These are phyloP conservation scores for Trichophyton benhamiae DNA, from an alignment of 2,329 filamentous ascomycete genomes.

Conservation along the genomic window DNA sequence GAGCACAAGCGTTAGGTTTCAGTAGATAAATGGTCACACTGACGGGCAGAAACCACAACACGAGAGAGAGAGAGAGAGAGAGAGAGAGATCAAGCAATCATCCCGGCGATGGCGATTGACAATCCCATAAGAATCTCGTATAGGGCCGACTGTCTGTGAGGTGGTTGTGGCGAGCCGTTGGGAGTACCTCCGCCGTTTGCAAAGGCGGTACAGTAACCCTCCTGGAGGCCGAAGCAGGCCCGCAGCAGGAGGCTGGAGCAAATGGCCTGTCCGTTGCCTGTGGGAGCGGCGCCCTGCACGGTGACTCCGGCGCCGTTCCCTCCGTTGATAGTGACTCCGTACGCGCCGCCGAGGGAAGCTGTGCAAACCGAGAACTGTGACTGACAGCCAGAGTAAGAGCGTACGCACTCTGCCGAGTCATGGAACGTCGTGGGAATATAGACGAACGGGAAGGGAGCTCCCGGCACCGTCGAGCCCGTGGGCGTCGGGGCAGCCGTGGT, in stretches of 20 bases:
- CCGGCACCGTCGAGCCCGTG: conserved; percentile 35
- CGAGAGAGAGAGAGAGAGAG: neutral
- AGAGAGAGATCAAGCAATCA: conserved; percentile 26
- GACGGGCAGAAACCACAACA: neutral
- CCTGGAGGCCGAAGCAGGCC: conserved; percentile 39
- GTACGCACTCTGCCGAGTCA: conserved; percentile 40
- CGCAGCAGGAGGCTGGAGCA: conserved; percentile 36
- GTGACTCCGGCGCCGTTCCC: conserved; percentile 38
- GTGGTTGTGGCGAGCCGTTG: conserved; percentile 3
- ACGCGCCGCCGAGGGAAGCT: conserved; percentile 35
- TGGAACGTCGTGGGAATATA: conserved; percentile 43
- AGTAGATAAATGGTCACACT: neutral
- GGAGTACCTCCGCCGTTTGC: conserved; percentile 18
- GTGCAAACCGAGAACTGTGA: conserved; percentile 36
- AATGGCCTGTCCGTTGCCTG: conserved; percentile 31
- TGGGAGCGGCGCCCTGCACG: conserved; percentile 33
- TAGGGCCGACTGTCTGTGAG: conserved; percentile 13
- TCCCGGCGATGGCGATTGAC: conserved; percentile 35
- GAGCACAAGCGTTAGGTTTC: neutral
- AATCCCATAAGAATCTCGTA: conserved; percentile 33
- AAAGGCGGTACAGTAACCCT: conserved; percentile 35
- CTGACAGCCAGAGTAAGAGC: conserved; percentile 43
- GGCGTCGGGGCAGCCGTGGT: conserved; percentile 22
- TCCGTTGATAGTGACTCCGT: conserved; percentile 41
- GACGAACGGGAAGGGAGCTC: conserved; percentile 41